Conservation (phyloP, 1,284 basidiomycete species). For the Ceratobasidium theobromae region DNA sequence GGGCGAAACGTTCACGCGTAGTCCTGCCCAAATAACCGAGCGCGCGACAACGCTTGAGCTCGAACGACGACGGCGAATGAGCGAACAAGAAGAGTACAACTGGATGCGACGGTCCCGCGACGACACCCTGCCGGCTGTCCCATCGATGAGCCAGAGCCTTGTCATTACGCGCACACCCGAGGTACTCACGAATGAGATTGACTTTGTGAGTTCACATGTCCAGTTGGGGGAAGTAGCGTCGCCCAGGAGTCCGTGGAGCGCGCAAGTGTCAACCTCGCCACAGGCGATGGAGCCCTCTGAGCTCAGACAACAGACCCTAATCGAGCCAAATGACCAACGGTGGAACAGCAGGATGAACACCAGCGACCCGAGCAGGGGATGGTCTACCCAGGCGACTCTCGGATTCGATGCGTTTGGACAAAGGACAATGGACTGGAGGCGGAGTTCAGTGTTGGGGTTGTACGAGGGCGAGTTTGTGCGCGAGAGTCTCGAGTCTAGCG, state of each 20-base stretch:
- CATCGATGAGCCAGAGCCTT: constrained; percentile 2
- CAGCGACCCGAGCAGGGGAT: background rate
- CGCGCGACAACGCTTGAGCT: background rate
- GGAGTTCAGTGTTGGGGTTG: constrained; percentile 16
- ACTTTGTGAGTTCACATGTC: constrained; percentile 4
- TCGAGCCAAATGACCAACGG: constrained; percentile 13
- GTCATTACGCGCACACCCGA: constrained; percentile 23
- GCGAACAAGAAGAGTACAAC: background rate
- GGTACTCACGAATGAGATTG: background rate
- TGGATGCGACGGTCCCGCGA: constrained; percentile 18
- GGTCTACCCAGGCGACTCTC: too few relatives aligned
- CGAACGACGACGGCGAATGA: background rate
- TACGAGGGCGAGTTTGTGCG: constrained; percentile 24
- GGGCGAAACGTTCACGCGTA: background rate
- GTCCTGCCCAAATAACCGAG: background rate
- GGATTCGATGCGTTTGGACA: too few relatives aligned
- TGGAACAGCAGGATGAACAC: constrained; percentile 16
- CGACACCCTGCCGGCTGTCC: too few relatives aligned
- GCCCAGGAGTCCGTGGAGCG: constrained; percentile 12
- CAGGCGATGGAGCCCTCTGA: background rate
- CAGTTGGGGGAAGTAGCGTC: constrained; percentile 7
- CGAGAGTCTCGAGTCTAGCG: constrained; percentile 7
- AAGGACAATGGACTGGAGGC: too few relatives aligned
- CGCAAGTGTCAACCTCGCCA: background rate
- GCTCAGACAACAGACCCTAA: background rate